These are phyloP conservation scores for Suhomyces canberraensis DNA, from an alignment of 805 yeast genomes.

Conservation along the genomic window DNA sequence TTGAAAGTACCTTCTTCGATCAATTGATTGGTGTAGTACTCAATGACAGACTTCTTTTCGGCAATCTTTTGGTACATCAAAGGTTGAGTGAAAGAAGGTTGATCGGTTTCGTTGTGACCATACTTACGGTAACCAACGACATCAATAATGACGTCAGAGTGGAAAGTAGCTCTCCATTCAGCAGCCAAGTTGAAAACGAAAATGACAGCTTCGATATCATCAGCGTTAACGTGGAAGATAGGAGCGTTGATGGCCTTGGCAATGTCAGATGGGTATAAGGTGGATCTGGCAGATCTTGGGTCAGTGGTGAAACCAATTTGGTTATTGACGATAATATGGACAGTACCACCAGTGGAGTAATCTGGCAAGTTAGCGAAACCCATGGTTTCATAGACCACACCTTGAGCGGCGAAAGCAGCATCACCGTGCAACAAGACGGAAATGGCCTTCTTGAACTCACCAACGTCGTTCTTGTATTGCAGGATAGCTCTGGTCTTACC, in stretches of 20 bases:
- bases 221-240: slow-evolving; percentile 98
- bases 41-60: slow-evolving; percentile 83
- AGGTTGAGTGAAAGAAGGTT: slow-evolving; percentile 98
- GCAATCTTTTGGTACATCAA: slow-evolving; percentile 92
- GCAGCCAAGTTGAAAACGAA: slow-evolving; percentile 95
- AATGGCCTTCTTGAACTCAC: slow-evolving; percentile 80
- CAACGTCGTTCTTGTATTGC: slow-evolving; percentile 85
- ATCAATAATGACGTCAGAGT: slow-evolving; percentile 93
- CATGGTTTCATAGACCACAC: slow-evolving; percentile 98
- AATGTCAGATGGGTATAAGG: slow-evolving; percentile 96
- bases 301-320: slow-evolving; percentile 99
- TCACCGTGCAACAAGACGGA: slow-evolving; percentile 96
- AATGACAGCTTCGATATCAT: slow-evolving; percentile 90
- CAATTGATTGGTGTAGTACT: slow-evolving; percentile 77
- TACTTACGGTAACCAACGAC: slow-evolving; percentile 97
- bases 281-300: slow-evolving; percentile 95
- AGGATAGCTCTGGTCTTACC: slow-evolving; percentile 97
- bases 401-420: slow-evolving; percentile 98
- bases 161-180: slow-evolving; percentile 96
- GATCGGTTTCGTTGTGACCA: slow-evolving; percentile 99
- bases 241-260: slow-evolving; percentile 98
- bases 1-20: slow-evolving; percentile 86
- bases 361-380: slow-evolving; percentile 92
- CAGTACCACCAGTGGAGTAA: slow-evolving; percentile 97
- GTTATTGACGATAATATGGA: slow-evolving; percentile 93